phyloP scores from a whole-genome alignment of 2,329 filamentous ascomycete genomes.

The Grosmannia serpens region DNA sequence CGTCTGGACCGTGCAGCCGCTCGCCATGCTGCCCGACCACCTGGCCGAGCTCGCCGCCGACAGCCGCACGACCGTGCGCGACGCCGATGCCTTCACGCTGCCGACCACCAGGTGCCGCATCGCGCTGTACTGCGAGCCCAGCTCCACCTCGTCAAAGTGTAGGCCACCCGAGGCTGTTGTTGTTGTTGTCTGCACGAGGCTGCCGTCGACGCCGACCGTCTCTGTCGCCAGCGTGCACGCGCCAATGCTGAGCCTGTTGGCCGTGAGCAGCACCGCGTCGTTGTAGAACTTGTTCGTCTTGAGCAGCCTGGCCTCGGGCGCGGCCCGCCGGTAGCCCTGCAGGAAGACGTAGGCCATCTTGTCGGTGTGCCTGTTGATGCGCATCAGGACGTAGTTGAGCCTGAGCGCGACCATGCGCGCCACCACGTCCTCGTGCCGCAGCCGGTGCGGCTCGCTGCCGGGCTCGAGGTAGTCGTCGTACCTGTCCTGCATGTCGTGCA shows the following conservation, averaged over 20 bases:
- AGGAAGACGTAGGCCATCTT: constrained; percentile 18
- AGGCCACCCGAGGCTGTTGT: constrained; percentile 4
- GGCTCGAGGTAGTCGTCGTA: constrained; percentile 14
- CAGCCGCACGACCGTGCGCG: constrained; percentile 18
- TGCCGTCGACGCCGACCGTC: neutral
- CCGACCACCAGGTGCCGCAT: constrained; percentile 19
- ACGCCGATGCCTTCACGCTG: constrained; percentile 19
- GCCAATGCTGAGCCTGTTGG: neutral
- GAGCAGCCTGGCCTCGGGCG: constrained; percentile 15
- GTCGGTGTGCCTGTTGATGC: constrained; percentile 18
- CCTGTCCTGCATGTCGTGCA: constrained; percentile 12
- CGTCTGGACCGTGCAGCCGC: neutral
- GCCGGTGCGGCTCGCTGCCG: constrained; percentile 19
- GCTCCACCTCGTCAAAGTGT: constrained; percentile 17
- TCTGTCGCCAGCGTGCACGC: neutral
- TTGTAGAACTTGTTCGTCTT: constrained; percentile 14
- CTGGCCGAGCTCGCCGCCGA: neutral
- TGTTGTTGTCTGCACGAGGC: neutral
- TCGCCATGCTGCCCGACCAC: neutral
- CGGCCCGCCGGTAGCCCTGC: constrained; percentile 13
- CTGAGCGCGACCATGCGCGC: constrained; percentile 14
- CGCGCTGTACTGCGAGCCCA: constrained; percentile 15
- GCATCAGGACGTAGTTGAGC: constrained; percentile 23
- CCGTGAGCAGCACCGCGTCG: neutral
- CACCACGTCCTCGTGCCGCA: constrained; percentile 16